phyloP scores from a whole-genome alignment of 495 filamentous ascomycete genomes.

The Penicillium psychrofluorescens region DNA sequence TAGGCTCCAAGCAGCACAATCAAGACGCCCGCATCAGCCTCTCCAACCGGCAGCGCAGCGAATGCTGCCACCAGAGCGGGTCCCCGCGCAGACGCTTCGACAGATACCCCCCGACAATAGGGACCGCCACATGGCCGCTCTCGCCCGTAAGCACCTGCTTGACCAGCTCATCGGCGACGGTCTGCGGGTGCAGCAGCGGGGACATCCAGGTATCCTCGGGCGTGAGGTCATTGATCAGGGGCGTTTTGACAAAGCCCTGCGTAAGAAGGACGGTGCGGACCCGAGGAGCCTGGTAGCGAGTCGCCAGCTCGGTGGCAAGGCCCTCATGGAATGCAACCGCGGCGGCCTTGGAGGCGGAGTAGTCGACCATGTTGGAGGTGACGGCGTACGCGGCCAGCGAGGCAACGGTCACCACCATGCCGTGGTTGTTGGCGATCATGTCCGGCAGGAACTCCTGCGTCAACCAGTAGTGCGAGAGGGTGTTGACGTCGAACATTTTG shows the following conservation, averaged over 20 bases:
- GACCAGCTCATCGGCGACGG: constrained; percentile 58
- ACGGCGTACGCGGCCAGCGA: constrained; percentile 51
- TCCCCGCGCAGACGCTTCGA: constrained; percentile 24
- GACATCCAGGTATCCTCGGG: constrained; percentile 47
- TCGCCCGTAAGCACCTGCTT: constrained; percentile 48
- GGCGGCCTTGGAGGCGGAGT: constrained; percentile 61
- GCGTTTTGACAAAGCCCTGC: constrained; percentile 56
- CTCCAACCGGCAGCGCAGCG: constrained; percentile 22
- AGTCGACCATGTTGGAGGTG: constrained; percentile 61
- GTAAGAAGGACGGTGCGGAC: constrained; percentile 62
- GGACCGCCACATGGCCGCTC: constrained; percentile 52
- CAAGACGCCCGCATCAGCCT: constrained; percentile 17
- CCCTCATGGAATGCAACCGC: constrained; percentile 65
- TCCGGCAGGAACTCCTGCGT: constrained; percentile 58
- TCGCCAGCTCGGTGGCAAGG: constrained; percentile 52
- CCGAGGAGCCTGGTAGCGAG: constrained; percentile 52
- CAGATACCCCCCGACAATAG: constrained; percentile 27
- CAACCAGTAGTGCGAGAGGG: constrained; percentile 59
- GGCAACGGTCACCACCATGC: constrained; percentile 70
- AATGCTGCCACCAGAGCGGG: constrained; percentile 38
- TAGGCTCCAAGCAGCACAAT: too few relatives aligned
- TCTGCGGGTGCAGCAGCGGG: constrained; percentile 52
- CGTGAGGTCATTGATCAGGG: constrained; percentile 52
- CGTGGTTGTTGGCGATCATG: constrained; percentile 59
- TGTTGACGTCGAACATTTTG: constrained; percentile 68